Evolutionary conservation across 2,329 filamentous ascomycete genomes (phyloP), one percentile per base, ranked within the genome.

Genomic region (Macrophomina pseudophaseolina): DNA sequence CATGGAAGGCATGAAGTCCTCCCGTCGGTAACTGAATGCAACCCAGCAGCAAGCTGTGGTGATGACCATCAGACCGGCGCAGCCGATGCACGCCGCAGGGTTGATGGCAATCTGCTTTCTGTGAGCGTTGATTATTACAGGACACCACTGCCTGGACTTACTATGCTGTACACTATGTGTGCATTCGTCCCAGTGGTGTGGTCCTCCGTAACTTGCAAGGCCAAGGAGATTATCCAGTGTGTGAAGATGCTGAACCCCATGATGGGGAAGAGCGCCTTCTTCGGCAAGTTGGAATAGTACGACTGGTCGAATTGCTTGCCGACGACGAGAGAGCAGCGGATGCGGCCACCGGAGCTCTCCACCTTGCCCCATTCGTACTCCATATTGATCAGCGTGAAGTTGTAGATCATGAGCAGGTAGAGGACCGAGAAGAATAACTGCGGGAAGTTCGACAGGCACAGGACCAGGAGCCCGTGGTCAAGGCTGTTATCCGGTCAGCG

Each of bases 1-100:
- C 72, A 76, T 75, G 52, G 74, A 74, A 12, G 74, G 74, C 23
- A 75, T 74, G 46, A 73, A 74, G 0, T 72, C 74, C 67, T 75
- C 73, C 2, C 73, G 70, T 23, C 69, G 70, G 49, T 73, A 74
- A 1, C 71, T 74, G 64, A 72, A 76, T 3, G 74, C 71, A 70
- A 69, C 74, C 71, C 73, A 76, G 52, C 74, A 76, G 1, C 71
- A 67, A 14, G 66, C 69, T 6, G 72, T 75, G 71, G 75, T 75
- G 4, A 72, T 28, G 9, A 76, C 51, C 49, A 75, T 71, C 2
- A 76, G 66, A 28, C 73, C 67, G 0, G 72, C 72, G 7, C 74
- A 71, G 9, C 68, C 62, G 5, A 51, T 2, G 5, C 48, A 32
- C 5, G 5, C 48, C 9, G 48, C 9, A 5, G 9, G 3, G 11